phyloP scores from a whole-genome alignment of 2,329 filamentous ascomycete genomes.

The Nemania abortiva region DNA sequence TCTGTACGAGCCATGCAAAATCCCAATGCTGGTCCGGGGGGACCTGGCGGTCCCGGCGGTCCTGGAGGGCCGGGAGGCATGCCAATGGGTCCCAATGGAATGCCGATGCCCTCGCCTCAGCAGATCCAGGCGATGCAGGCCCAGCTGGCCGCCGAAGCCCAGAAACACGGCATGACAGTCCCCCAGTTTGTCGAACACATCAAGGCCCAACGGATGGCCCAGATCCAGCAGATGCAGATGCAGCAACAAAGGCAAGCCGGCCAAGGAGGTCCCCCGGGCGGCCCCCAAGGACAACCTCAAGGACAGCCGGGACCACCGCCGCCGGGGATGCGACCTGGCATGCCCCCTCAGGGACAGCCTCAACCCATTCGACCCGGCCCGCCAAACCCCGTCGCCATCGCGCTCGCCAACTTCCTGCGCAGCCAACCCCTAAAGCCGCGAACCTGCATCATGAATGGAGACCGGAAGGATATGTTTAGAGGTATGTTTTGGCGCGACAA shows the following conservation, averaged over 20 bases:
- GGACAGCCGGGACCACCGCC: slow-evolving; percentile 51
- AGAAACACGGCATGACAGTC: slow-evolving; percentile 85
- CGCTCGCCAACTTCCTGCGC: slow-evolving; percentile 88
- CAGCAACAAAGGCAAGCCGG: slow-evolving; percentile 55
- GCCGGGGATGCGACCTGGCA: slow-evolving; percentile 47
- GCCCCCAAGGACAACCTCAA: slow-evolving; percentile 44
- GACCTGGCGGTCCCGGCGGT: slow-evolving; percentile 32
- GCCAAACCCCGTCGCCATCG: slow-evolving; percentile 88
- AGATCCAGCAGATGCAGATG: slow-evolving; percentile 55
- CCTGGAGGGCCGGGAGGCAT: slow-evolving; percentile 29
- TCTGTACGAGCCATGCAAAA: slow-evolving; percentile 42
- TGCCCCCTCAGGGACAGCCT: slow-evolving; percentile 57
- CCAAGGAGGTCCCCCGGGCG: slow-evolving; percentile 27
- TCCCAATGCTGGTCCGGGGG: slow-evolving; percentile 42
- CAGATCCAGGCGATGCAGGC: slow-evolving; percentile 88
- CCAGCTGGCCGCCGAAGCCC: slow-evolving; percentile 84
- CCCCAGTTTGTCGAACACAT: slow-evolving; percentile 83
- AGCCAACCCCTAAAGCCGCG: slow-evolving; percentile 87
- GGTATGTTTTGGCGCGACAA: slow-evolving; percentile 63
- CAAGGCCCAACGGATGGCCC: slow-evolving; percentile 68
- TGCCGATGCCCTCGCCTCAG: slow-evolving; percentile 76
- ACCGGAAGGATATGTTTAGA: slow-evolving; percentile 98
- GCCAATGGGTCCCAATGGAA: slow-evolving; percentile 43
- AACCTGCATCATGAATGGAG: slow-evolving; percentile 93
- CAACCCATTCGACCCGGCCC: slow-evolving; percentile 81